Conservation (phyloP, 805 yeast genomes). For the Helenozyma rhizophorensis region DNA sequence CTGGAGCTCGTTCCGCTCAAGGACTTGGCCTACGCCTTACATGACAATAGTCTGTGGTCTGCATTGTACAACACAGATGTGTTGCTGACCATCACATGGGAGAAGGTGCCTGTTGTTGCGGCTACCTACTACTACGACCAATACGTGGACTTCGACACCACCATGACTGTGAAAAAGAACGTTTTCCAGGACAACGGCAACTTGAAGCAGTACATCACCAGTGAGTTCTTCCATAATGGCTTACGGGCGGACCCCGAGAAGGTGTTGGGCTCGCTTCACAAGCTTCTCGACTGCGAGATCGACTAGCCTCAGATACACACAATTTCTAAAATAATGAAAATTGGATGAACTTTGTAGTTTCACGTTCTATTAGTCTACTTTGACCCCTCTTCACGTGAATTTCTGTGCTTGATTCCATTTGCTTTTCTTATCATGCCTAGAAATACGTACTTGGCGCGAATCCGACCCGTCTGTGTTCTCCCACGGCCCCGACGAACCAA, state of each 20-base stretch:
- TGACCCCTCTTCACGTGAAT: no score
- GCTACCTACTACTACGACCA: constrained; percentile 47
- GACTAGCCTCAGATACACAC: constrained; percentile 23
- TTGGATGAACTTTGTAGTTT: no score
- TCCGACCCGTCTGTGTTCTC: constrained; percentile 24
- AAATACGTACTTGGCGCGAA: constrained; percentile 30
- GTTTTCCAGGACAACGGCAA: constrained; percentile 29
- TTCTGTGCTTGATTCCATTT: no score
- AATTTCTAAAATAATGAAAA: no score
- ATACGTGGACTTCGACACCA: constrained; percentile 46
- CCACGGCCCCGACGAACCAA: constrained; percentile 33
- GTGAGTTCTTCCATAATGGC: constrained; percentile 51
- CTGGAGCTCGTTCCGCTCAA: constrained; percentile 37
- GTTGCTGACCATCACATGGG: constrained; percentile 26
- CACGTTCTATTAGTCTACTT: no score
- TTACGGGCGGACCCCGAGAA: constrained; percentile 36
- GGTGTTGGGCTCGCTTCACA: constrained; percentile 38
- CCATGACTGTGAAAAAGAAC: constrained; percentile 31
- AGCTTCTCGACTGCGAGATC: constrained; percentile 35
- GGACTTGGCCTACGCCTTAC: constrained; percentile 36
- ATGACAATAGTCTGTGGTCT: constrained; percentile 32
- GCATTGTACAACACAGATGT: constrained; percentile 29
- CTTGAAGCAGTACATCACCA: constrained; percentile 40
- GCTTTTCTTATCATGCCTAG: background rate
- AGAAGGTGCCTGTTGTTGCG: constrained; percentile 44